These are phyloP conservation scores for Magnusiomyces sp. DNA, from an alignment of 1,139 yeast genomes.

Conservation along the genomic window DNA sequence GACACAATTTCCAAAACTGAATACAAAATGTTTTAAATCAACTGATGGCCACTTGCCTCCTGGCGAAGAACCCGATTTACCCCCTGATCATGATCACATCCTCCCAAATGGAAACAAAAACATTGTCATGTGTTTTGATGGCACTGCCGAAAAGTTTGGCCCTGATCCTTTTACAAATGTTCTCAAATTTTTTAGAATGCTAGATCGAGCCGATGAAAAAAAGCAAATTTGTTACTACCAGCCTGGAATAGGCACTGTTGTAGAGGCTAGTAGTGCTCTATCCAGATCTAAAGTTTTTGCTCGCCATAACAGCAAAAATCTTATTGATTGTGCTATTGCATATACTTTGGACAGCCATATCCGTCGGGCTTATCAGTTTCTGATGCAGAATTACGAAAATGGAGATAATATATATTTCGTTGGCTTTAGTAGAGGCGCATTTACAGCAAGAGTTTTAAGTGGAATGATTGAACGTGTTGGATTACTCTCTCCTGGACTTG, in stretches of 20 bases:
- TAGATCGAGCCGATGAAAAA: conserved; percentile 37
- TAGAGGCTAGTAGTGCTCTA: conserved; percentile 33
- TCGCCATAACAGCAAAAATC: conserved; percentile 21
- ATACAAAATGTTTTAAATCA: too few species aligned
- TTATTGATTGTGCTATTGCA: conserved; percentile 46
- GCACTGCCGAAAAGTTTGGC: conserved; percentile 53
- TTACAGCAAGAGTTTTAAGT: conserved; percentile 51
- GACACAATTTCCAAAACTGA: not conserved
- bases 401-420: conserved; percentile 48
- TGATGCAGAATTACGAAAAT: conserved; percentile 39
- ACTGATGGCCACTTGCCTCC: not conserved
- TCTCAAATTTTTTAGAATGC: conserved; percentile 43
- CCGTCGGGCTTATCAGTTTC: conserved; percentile 45
- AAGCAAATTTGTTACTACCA: conserved; percentile 53
- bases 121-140: conserved; percentile 52
- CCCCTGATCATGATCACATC: not conserved
- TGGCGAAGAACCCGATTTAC: not conserved
- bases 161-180: conserved; percentile 46
- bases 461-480: conserved; percentile 61
- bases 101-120: conserved; percentile 26
- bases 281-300: conserved; percentile 21
- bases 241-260: conserved; percentile 54
- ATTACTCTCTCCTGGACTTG: conserved; percentile 43
- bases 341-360: conserved; percentile 47
- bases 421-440: conserved; percentile 62